These are phyloP conservation scores for Xylaria grammica DNA, from an alignment of 495 filamentous ascomycete genomes.

Conservation along the genomic window DNA sequence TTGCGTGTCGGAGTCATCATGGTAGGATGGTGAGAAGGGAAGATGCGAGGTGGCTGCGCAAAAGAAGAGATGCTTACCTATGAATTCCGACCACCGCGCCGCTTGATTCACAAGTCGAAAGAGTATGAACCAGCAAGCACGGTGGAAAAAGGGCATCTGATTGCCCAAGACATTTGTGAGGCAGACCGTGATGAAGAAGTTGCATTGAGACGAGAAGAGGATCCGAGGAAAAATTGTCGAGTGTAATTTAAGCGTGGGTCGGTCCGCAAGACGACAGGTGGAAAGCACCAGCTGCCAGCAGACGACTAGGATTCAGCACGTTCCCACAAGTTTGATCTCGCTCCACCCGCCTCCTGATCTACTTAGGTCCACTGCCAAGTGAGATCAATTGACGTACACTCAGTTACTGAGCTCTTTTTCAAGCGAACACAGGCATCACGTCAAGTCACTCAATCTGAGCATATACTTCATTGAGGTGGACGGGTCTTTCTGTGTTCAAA, in stretches of 20 bases:
- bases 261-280: neutral
- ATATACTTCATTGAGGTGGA: neutral
- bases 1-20: constrained; percentile 57
- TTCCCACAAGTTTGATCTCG: neutral
- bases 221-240: neutral
- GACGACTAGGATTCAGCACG: neutral
- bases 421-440: neutral
- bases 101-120: too few relatives aligned
- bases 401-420: neutral
- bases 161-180: neutral
- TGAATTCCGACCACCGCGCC: neutral
- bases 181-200: neutral
- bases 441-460: neutral
- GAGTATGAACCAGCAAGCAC: too few relatives aligned
- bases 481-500: neutral
- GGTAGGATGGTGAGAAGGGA: constrained; percentile 27
- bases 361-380: too few relatives aligned
- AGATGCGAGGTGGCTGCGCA: constrained; percentile 16
- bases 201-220: neutral
- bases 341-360: neutral
- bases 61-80: neutral
- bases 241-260: constrained; percentile 6
- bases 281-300: neutral
- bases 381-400: too few relatives aligned
- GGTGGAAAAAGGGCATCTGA: neutral